These are phyloP conservation scores for Amauroascus niger DNA, from an alignment of 2,329 filamentous ascomycete genomes.

Conservation along the genomic window DNA sequence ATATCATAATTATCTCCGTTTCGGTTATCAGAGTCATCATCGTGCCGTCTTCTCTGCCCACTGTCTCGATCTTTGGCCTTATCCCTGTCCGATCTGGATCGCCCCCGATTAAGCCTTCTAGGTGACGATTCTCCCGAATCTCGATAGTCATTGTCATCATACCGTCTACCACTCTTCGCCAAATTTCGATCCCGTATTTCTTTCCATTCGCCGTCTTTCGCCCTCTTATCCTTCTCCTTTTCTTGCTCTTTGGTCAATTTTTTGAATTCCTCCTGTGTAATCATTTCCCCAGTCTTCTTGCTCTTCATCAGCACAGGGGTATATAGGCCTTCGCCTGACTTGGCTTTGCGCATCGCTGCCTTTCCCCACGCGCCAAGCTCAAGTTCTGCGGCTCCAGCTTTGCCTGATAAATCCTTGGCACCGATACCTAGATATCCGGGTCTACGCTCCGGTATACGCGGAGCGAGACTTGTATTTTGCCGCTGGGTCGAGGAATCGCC, in stretches of 20 bases:
- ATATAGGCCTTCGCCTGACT: constrained; percentile 44
- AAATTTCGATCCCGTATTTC: constrained; percentile 39
- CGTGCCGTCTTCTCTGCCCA: constrained; percentile 28
- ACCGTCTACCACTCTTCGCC: constrained; percentile 29
- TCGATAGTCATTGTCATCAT: constrained; percentile 28
- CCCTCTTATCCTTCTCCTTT: constrained; percentile 32
- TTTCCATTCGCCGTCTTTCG: constrained; percentile 37
- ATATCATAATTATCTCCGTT: constrained; percentile 1
- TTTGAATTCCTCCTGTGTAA: constrained; percentile 54
- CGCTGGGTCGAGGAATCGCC: constrained; percentile 29
- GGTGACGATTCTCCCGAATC: constrained; percentile 31
- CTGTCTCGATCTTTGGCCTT: constrained; percentile 19
- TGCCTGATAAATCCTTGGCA: constrained; percentile 62
- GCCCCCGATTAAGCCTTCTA: constrained; percentile 29
- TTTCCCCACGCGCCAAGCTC: constrained; percentile 77
- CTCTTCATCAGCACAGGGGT: constrained; percentile 54
- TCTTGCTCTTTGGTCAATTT: constrained; percentile 42
- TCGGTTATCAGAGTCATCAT: constrained; percentile 27
- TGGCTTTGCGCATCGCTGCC: constrained; percentile 43
- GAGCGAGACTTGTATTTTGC: constrained; percentile 45
- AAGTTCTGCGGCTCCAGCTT: constrained; percentile 43
- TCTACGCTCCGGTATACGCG: constrained; percentile 57
- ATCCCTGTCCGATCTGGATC: constrained; percentile 27
- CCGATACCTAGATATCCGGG: constrained; percentile 80
- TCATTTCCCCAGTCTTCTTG: constrained; percentile 51